Evolutionary conservation across 192 early-diverging fungal species (phyloP).

Genomic region (Funneliformis mosseae): DNA sequence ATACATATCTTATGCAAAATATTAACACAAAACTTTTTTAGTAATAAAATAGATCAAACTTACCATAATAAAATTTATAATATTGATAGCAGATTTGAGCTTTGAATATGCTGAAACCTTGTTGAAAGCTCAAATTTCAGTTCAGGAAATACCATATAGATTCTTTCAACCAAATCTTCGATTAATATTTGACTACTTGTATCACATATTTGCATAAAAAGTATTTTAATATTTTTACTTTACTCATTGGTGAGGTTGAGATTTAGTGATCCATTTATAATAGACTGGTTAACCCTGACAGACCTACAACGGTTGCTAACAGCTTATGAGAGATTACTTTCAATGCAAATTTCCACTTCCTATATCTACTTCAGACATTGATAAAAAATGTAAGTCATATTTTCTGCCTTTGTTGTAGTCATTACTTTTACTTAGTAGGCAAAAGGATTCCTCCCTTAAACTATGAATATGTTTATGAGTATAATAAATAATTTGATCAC

Average conservation of each 20-base stretch:
- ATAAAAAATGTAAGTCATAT: conserved; percentile 34
- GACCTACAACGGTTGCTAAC: conserved; percentile 19
- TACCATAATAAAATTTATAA: conserved; percentile 36
- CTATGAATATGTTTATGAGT: background rate
- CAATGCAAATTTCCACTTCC: conserved; percentile 31
- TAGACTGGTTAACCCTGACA: conserved; percentile 33
- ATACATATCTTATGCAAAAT: conserved; percentile 35
- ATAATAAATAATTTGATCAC: conserved; percentile 28
- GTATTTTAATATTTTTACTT: conserved; percentile 24
- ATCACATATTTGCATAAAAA: conserved; percentile 31
- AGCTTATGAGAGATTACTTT: conserved; percentile 4
- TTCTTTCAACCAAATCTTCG: conserved; percentile 28
- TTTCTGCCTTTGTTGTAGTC: conserved; percentile 29
- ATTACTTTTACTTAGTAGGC: conserved; percentile 26
- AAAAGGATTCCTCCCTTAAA: conserved; percentile 30
- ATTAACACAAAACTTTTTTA: conserved; percentile 26
- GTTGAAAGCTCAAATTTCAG: conserved; percentile 31
- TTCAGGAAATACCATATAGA: conserved; percentile 32
- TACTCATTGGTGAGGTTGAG: conserved; percentile 29
- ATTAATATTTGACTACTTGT: conserved; percentile 36
- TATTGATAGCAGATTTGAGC: conserved; percentile 29
- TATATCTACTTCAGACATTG: conserved; percentile 31
- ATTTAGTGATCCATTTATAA: conserved; percentile 35
- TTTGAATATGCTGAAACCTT: conserved; percentile 36
- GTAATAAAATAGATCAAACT: background rate